Percentiles rank a stretch among this genome's conserved stretches.
Evolutionary conservation across 148 eudicot genomes (phyloP).

Genomic region (Camellia granthamiana): DNA sequence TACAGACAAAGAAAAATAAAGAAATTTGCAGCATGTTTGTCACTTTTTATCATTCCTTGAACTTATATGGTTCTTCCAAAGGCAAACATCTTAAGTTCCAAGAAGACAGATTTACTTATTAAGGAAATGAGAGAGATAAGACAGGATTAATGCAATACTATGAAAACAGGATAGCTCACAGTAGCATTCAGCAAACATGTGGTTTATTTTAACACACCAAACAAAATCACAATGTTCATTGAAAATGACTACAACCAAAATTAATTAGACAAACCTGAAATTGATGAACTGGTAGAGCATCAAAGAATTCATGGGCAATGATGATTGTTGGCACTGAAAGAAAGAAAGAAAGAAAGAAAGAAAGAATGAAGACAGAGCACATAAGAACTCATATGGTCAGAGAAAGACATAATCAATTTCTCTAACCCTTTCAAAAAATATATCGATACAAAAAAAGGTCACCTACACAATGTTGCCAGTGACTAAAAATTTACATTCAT

Average conservation of each 20-base stretch:
- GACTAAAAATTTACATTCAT: neutral
- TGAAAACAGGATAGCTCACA: neutral
- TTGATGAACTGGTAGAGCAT: constrained; percentile 95
- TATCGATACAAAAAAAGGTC: neutral
- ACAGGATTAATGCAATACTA: neutral
- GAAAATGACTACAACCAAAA: neutral
- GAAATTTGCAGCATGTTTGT: neutral
- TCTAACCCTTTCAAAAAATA: neutral
- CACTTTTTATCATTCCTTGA: neutral
- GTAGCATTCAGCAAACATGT: neutral
- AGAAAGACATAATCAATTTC: neutral
- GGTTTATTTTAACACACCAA: neutral
- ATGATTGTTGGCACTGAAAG: constrained; percentile 78
- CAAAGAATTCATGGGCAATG: constrained; percentile 90
- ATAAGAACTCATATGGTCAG: constrained; percentile 10
- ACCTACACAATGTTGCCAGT: neutral
- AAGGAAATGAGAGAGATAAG: neutral
- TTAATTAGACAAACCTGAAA: constrained; percentile 63
- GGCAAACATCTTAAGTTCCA: neutral
- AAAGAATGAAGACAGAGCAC: too few relatives aligned
- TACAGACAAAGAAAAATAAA: neutral
- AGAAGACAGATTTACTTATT: neutral
- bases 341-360: constrained; percentile 12
- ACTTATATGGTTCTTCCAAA: neutral
- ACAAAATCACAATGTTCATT: neutral